A percentile compares a stretch with the other conserved stretches of the same genome.
phyloP scores from a whole-genome alignment of 2,329 filamentous ascomycete genomes.

The Alternaria longipes region DNA sequence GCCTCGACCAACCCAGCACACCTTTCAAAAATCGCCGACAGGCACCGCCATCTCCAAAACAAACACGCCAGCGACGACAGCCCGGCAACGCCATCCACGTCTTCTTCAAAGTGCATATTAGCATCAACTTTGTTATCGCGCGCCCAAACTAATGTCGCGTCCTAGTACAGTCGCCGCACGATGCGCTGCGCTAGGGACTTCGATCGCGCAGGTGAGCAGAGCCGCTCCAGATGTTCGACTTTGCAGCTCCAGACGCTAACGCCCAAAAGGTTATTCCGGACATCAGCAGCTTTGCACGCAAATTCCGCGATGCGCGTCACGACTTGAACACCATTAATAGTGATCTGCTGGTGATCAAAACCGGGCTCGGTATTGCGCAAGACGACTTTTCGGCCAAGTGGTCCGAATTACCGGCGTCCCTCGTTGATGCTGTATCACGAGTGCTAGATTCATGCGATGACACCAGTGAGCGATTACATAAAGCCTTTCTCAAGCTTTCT shows the following conservation, averaged over 20 bases:
- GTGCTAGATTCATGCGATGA: conserved; percentile 42
- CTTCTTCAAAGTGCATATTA: conserved; percentile 11
- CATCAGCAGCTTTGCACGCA: conserved; percentile 42
- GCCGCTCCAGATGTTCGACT: conserved; percentile 13
- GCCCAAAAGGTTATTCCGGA: conserved; percentile 39
- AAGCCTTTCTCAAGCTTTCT: conserved; percentile 40
- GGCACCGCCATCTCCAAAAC: conserved; percentile 2
- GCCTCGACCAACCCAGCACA: conserved; percentile 14
- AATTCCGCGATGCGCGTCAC: conserved; percentile 42
- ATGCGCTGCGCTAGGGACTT: conserved; percentile 44
- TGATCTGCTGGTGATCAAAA: conserved; percentile 45
- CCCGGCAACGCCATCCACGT: not conserved
- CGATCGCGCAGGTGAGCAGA: conserved; percentile 38
- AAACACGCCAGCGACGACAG: conserved; percentile 4
- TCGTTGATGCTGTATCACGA: conserved; percentile 40
- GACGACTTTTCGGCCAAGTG: conserved; percentile 40
- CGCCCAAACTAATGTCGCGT: conserved; percentile 32
- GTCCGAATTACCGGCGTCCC: conserved; percentile 29
- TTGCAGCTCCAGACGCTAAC: conserved; percentile 22
- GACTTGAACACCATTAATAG: conserved; percentile 45
- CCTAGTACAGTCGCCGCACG: conserved; percentile 44
- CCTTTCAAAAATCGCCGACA: conserved; percentile 2
- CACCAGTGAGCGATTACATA: conserved; percentile 40
- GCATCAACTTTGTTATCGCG: conserved; percentile 1
- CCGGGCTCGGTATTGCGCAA: conserved; percentile 43